phyloP scores from a whole-genome alignment of 73 alveolate genomes.

The Paramecium biaurelia region DNA sequence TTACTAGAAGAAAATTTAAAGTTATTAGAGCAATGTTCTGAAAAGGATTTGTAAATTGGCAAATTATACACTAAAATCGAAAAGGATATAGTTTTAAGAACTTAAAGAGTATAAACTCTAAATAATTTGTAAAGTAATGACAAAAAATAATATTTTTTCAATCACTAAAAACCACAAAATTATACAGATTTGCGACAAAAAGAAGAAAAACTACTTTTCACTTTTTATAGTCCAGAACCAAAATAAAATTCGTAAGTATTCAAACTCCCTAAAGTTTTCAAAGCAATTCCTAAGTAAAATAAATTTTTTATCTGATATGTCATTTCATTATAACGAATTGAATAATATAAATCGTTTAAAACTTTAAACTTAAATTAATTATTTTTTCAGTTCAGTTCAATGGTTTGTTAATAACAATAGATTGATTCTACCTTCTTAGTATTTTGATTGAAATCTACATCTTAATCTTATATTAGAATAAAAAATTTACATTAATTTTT shows the following conservation, averaged over 20 bases:
- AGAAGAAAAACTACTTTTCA: background rate
- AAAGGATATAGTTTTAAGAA: background rate
- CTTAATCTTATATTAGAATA: background rate
- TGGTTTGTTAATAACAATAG: background rate
- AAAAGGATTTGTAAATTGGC: background rate
- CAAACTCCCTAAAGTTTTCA: conserved; percentile 2
- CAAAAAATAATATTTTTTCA: background rate
- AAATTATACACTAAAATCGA: background rate
- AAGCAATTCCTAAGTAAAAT: background rate
- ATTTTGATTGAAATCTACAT: background rate
- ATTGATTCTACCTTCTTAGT: background rate
- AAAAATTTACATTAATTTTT: background rate
- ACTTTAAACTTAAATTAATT: background rate
- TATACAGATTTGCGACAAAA: background rate
- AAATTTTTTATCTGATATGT: background rate
- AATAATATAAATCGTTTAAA: background rate
- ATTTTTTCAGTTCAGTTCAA: background rate
- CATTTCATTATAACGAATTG: background rate
- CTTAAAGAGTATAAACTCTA: background rate
- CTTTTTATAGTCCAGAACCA: conserved; percentile 2
- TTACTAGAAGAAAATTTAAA: background rate
- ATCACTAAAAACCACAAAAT: background rate
- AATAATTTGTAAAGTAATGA: background rate
- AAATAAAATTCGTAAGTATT: background rate
- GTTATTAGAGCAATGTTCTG: background rate